Base-by-base conservation (phyloP, 441 rosid genomes). In the Populus hybrid region DNA sequence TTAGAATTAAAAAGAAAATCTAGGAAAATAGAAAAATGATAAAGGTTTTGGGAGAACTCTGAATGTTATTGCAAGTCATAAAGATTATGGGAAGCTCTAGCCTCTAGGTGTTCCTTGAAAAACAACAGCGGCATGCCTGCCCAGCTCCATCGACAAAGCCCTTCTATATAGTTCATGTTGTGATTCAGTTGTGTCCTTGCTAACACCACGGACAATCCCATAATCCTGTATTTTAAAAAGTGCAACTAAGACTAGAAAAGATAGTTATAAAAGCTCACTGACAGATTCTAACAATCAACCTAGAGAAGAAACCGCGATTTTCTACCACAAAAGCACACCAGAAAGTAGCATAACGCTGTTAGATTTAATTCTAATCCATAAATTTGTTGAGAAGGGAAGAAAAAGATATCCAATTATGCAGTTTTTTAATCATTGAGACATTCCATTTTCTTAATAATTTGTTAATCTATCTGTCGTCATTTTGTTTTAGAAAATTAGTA, bases 121-220 rank as follows among this genome's bases (percentile, higher is more conserved):
- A 83, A 95, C 96, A 81, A 93, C 95, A 76, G 95, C 97, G 75
- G 95, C 93, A 87, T 95, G 99, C 61, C 95, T 89, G 70, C 92
- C 92, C 75, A 95, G 90, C 77, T 91, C 99, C 77, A 90, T 93
- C 77, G 90, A 84, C 79, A 95, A 85, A 72, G 96, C 90, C 80
- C 97, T 90, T 77, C 23, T 84, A 82, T 88, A 89, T 34, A 83
- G 87, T 70, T 88, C 95, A 65, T 84, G 76, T 79, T 85, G 90
- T 59, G 88, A 84, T 75, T 93, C 97, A 73, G 64, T 83, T 72
- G 77, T 35, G 54, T 93, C 98, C 78, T 80, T 91, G 82, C 77
- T 86, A 75, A 91, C 93, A 78, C 91, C 96, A 61, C 88, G 94
- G 80, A 85, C 84, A 76, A 95, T 88, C 70, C 98, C 98, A 67